Percentiles rank a stretch among this genome's conserved stretches.
phyloP scores from a whole-genome alignment of 176 grass and related monocot genomes.

The Bolboschoenus planiculmis region DNA sequence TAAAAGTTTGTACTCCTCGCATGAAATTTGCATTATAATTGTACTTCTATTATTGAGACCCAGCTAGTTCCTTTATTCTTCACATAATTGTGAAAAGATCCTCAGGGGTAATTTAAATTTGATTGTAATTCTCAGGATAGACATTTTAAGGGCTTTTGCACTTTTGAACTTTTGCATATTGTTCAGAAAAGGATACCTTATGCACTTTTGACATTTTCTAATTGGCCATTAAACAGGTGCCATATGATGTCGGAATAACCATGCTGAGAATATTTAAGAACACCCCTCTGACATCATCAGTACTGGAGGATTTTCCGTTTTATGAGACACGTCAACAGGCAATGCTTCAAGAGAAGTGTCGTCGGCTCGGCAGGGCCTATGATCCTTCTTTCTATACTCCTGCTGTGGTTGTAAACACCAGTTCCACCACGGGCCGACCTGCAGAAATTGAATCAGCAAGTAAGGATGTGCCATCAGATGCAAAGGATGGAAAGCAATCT shows the following conservation, averaged over 20 bases:
- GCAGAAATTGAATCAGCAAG: slow-evolving; percentile 26
- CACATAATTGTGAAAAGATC: background rate
- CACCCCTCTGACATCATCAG: slow-evolving; percentile 39
- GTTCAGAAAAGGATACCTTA: background rate
- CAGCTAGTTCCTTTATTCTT: background rate
- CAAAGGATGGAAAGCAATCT: background rate
- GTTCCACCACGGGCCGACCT: slow-evolving; percentile 9
- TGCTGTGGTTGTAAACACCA: slow-evolving; percentile 32
- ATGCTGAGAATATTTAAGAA: slow-evolving; percentile 67
- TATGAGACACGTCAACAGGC: slow-evolving; percentile 59
- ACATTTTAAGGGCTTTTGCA: background rate
- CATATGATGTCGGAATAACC: slow-evolving; percentile 46
- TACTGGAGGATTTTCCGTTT: slow-evolving; percentile 66
- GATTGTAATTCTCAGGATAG: background rate
- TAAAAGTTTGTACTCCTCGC: background rate
- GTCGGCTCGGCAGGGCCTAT: slow-evolving; percentile 29
- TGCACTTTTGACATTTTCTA: slow-evolving; percentile 2
- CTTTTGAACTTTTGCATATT: background rate
- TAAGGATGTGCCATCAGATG: slow-evolving; percentile 17
- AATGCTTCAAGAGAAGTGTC: slow-evolving; percentile 63
- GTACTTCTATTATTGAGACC: background rate
- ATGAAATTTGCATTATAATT: background rate
- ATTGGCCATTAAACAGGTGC: slow-evolving; percentile 30
- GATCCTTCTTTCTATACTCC: slow-evolving; percentile 33
- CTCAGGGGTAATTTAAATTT: background rate